Conservation (phyloP, 208 protist genomes). For the Crithidia sp. region DNA sequence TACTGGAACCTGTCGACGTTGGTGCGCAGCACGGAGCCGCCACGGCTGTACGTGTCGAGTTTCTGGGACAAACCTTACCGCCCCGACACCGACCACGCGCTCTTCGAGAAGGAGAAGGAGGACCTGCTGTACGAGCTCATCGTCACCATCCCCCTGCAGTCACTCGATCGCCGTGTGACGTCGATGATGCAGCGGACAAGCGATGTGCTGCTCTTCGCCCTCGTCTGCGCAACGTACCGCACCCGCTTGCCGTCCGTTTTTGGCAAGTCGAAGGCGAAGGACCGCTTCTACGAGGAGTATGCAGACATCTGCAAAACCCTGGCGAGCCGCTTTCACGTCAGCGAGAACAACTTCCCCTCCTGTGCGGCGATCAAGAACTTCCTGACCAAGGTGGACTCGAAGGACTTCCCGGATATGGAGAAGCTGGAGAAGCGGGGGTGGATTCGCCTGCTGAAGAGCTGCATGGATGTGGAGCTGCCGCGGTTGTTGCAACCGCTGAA, state of each 20-base stretch:
- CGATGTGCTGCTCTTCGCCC: conserved; percentile 84
- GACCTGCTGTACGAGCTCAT: conserved; percentile 90
- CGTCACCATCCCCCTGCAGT: conserved; percentile 83
- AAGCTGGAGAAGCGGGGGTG: conserved; percentile 64
- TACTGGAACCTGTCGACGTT: conserved; percentile 98
- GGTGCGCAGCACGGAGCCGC: conserved; percentile 94
- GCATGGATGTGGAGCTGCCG: conserved; percentile 72
- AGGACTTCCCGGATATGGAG: conserved; percentile 60
- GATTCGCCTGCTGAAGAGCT: conserved; percentile 50
- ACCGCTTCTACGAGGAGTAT: conserved; percentile 63
- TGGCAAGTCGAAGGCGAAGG: conserved; percentile 82
- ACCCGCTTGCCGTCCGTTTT: conserved; percentile 79
- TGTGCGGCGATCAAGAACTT: conserved; percentile 42
- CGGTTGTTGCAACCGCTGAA: conserved; percentile 77
- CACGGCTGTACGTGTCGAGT: conserved; percentile 96
- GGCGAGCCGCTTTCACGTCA: conserved; percentile 57
- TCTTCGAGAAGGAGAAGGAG: conserved; percentile 90
- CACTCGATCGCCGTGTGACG: conserved; percentile 92
- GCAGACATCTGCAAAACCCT: conserved; percentile 53
- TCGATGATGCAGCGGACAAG: conserved; percentile 80
- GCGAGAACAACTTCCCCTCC: conserved; percentile 54
- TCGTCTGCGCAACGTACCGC: conserved; percentile 70
- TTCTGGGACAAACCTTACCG: conserved; percentile 96
- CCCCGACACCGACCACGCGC: conserved; percentile 67
- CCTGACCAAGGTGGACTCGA: conserved; percentile 41